A percentile compares a stretch with the other conserved stretches of the same genome.
Evolutionary conservation across 345 rosid genomes (phyloP).

Genomic region (Rhodamnia argentea): DNA sequence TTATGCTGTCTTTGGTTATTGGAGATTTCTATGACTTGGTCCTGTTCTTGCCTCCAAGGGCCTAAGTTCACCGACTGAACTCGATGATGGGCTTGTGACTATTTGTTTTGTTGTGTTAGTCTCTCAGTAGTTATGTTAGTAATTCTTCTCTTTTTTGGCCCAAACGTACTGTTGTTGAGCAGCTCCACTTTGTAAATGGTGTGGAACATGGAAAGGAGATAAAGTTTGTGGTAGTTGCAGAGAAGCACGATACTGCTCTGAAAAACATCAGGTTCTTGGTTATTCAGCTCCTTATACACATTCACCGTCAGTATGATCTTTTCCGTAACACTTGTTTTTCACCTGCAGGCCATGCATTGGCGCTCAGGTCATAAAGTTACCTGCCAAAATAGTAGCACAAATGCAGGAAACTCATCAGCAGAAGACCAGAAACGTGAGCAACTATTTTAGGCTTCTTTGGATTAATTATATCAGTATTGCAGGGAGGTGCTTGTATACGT

Average conservation of each 20-base stretch:
- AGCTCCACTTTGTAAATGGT: constrained; percentile 76
- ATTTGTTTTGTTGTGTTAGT: not conserved
- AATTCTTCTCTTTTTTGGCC: not conserved
- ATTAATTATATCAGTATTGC: too few species aligned
- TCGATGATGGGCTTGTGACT: not conserved
- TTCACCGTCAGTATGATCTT: not conserved
- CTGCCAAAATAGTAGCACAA: constrained; percentile 34
- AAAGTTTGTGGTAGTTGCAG: constrained; percentile 71
- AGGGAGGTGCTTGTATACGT: not conserved
- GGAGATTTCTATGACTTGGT: not conserved
- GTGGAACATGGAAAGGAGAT: constrained; percentile 96
- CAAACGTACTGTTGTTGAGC: not conserved
- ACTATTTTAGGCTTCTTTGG: not conserved
- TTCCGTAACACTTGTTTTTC: not conserved
- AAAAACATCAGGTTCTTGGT: constrained; percentile 56
- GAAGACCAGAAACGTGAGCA: not conserved
- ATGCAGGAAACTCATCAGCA: not conserved
- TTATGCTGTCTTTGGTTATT: not conserved
- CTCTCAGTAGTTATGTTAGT: not conserved
- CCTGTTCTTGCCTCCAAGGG: not conserved
- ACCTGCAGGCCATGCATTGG: constrained; percentile 63
- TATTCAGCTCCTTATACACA: not conserved
- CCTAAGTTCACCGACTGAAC: not conserved
- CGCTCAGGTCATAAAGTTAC: constrained; percentile 46
- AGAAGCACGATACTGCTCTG: constrained; percentile 62